Conservation (phyloP, 2,329 filamentous ascomycete genomes). For the Tolypocladium tropicale region DNA sequence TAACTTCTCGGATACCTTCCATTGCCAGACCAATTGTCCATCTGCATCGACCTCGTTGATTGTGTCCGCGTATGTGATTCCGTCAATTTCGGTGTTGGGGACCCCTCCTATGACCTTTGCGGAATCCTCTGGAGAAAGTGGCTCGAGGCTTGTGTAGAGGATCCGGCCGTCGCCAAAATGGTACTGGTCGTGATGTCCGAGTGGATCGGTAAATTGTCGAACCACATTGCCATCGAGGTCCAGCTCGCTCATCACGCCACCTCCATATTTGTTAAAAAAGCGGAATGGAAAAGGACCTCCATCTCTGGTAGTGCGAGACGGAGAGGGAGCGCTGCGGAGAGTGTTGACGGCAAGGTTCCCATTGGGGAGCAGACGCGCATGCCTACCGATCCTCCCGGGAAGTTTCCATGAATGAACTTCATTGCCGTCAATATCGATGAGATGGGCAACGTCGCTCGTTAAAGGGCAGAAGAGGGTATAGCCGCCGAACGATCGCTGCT, state of each 20-base stretch:
- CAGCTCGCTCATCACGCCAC: not conserved
- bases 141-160: not conserved
- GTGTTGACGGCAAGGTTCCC: not conserved
- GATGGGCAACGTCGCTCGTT: not conserved
- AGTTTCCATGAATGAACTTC: not conserved
- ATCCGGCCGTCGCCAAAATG: not conserved
- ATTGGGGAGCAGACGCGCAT: not conserved
- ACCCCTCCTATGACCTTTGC: not conserved
- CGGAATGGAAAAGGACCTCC: not conserved
- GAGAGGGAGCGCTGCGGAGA: not conserved
- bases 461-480: not conserved
- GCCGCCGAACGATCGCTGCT: not conserved
- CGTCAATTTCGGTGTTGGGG: not conserved
- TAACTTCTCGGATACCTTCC: not conserved
- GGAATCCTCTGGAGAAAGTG: not conserved
- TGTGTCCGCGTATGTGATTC: not conserved
- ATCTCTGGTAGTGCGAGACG: not conserved
- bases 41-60: not conserved
- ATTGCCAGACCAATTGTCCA: not conserved
- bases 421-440: not conserved
- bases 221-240: not conserved
- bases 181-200: not conserved
- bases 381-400: not conserved
- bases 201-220: not conserved
- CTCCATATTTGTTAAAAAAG: not conserved